phyloP scores from a whole-genome alignment of 306 rosid genomes.

The Medicago ruthenica region DNA sequence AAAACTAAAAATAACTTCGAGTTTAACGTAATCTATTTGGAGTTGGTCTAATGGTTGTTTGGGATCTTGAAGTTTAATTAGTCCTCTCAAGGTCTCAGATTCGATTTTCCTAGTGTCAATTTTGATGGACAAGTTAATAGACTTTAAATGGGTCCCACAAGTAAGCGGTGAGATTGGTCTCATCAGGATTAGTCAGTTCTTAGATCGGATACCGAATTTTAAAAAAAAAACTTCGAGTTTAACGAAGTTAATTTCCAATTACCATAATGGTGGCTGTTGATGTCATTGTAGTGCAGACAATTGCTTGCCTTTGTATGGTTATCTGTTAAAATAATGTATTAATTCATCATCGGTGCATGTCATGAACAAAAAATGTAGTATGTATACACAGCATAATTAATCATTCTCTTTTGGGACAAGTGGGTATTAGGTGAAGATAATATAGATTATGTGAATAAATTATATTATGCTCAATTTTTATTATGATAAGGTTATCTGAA shows the following conservation, averaged over 20 bases:
- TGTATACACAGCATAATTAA: not conserved
- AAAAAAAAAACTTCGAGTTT: not conserved
- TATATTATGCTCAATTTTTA: not conserved
- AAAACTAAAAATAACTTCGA: no score
- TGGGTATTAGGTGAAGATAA: conserved; percentile 32
- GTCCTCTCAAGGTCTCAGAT: no score
- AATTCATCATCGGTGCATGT: not conserved
- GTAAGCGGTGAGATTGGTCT: no score
- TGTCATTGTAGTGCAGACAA: conserved; percentile 44
- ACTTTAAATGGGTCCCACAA: no score
- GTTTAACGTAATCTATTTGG: no score
- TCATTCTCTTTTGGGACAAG: not conserved
- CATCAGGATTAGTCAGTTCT: no score
- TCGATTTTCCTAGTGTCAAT: no score
- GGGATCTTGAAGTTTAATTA: no score
- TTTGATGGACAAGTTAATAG: no score
- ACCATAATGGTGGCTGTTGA: conserved; percentile 35
- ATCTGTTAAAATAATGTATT: conserved; percentile 32
- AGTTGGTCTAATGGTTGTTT: no score
- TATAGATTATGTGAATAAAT: not conserved
- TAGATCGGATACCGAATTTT: no score
- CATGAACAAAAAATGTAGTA: not conserved
- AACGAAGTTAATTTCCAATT: conserved; percentile 38
- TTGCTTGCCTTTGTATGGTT: conserved; percentile 30
- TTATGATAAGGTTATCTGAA: not conserved